A percentile compares a stretch with the other conserved stretches of the same genome.
Conservation (phyloP, 2,329 filamentous ascomycete genomes). For the Botryosphaeria dothidea region DNA sequence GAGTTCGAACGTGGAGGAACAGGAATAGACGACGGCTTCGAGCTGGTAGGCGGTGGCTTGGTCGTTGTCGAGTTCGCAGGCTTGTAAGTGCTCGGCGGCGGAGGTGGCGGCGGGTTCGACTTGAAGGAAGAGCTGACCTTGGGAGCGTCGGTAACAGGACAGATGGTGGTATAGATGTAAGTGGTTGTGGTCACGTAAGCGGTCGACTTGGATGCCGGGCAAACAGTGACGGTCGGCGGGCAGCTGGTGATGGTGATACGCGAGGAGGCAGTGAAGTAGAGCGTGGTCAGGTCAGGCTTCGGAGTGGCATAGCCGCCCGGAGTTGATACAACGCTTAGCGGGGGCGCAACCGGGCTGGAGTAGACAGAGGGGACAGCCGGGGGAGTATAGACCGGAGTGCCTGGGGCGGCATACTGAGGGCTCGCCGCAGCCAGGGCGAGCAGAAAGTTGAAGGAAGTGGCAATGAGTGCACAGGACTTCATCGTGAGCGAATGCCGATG, state of each 20-base stretch:
- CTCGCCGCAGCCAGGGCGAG: neutral
- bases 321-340: neutral
- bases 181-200: conserved; percentile 22
- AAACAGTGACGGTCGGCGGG: conserved; percentile 25
- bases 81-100: neutral
- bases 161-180: conserved; percentile 23
- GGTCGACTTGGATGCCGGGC: conserved; percentile 23
- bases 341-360: neutral
- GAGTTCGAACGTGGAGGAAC: neutral
- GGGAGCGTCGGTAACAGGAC: conserved; percentile 7
- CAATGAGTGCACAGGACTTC: conserved; percentile 8
- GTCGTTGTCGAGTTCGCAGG: neutral
- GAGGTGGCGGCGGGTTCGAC: neutral
- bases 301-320: neutral
- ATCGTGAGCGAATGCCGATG: neutral
- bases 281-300: neutral
- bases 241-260: conserved; percentile 27
- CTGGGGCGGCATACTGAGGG: neutral
- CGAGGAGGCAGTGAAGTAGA: conserved; percentile 14
- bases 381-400: neutral
- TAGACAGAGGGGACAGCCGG: neutral
- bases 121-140: neutral
- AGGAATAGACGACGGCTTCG: neutral
- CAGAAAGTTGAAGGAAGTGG: neutral
- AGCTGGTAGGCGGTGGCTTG: neutral